These are phyloP conservation scores for Marchantia polymorpha DNA, from an alignment of 225 moss, liverwort and hornwort genomes.

Conservation along the genomic window DNA sequence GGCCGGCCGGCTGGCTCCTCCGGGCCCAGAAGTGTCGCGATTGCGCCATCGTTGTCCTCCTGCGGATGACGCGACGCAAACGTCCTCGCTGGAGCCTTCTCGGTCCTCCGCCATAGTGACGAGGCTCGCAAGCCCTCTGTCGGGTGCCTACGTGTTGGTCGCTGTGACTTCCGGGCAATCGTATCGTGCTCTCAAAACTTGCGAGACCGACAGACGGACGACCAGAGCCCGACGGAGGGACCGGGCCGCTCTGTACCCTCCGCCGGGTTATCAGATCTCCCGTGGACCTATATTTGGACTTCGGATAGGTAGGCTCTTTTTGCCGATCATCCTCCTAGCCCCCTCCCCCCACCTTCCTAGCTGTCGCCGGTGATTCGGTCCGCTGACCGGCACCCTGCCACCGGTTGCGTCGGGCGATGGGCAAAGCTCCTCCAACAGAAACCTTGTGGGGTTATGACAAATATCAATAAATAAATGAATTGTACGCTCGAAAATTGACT, in stretches of 20 bases:
- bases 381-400: background rate
- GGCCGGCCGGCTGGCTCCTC: background rate
- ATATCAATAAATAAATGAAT: too few relatives aligned
- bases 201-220: background rate
- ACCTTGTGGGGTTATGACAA: too few relatives aligned
- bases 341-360: background rate
- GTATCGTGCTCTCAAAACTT: background rate
- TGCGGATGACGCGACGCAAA: background rate
- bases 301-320: background rate
- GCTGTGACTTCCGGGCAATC: background rate
- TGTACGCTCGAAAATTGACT: too few relatives aligned
- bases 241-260: background rate
- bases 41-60: background rate
- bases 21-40: background rate
- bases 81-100: background rate
- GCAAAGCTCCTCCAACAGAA: background rate
- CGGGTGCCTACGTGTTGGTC: background rate
- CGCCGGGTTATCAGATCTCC: too few relatives aligned
- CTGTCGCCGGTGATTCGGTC: background rate
- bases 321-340: background rate
- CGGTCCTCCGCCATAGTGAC: background rate
- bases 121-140: background rate
- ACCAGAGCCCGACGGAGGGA: background rate
- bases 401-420: background rate
- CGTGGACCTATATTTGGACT: background rate